Conservation (phyloP, 805 yeast species). For the Ogataea nonfermentans region DNA sequence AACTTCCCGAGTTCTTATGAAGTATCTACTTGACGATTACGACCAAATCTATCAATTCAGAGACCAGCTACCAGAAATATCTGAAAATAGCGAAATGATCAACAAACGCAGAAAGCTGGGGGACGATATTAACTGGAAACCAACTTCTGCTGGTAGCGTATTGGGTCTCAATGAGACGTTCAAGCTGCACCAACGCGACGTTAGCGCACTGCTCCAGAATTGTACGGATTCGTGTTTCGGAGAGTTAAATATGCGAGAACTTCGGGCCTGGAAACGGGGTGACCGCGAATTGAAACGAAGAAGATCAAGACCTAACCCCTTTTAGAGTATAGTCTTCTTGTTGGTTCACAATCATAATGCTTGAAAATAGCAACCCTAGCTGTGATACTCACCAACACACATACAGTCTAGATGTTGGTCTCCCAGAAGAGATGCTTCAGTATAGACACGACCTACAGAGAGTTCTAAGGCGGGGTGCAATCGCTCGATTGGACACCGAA, state of each 20-base stretch:
- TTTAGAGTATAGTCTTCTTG: neutral
- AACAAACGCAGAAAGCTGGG: constrained; percentile 25
- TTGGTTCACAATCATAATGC: neutral
- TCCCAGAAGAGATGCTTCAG: no score
- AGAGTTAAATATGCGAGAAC: constrained; percentile 25
- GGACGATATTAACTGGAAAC: constrained; percentile 28
- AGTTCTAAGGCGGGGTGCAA: no score
- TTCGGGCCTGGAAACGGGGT: constrained; percentile 27
- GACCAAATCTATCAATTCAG: constrained; percentile 12
- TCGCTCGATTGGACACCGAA: no score
- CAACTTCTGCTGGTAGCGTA: constrained; percentile 22
- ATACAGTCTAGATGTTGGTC: no score
- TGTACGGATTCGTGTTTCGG: constrained; percentile 24
- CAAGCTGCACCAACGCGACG: constrained; percentile 22
- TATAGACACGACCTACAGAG: no score
- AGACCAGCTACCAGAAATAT: constrained; percentile 1
- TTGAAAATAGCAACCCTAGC: neutral
- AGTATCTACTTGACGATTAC: constrained; percentile 15
- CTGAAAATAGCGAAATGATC: constrained; percentile 6
- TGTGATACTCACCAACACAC: no score
- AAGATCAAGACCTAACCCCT: neutral
- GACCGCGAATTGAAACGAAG: constrained; percentile 16
- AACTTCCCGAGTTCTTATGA: constrained; percentile 14
- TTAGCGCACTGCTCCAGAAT: constrained; percentile 15
- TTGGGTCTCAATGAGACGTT: constrained; percentile 24